Evolutionary conservation across 2,329 filamentous ascomycete species (phyloP).

Genomic region (Trichoderma endophyticum): DNA sequence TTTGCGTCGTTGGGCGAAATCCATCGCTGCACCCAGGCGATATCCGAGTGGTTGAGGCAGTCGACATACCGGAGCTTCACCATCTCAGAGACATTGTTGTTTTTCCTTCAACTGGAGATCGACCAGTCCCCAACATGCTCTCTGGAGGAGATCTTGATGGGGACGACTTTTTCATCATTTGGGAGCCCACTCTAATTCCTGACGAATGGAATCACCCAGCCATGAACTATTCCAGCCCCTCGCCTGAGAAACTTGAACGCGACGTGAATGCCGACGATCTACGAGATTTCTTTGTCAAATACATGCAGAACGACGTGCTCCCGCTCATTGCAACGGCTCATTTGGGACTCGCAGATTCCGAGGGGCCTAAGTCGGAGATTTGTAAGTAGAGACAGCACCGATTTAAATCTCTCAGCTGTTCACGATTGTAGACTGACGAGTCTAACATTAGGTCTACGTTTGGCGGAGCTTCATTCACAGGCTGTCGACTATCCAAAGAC

Average conservation of each 20-base stretch:
- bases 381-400: slow-evolving; percentile 49
- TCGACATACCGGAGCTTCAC: slow-evolving; percentile 67
- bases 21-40: slow-evolving; percentile 93
- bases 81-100: slow-evolving; percentile 85
- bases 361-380: slow-evolving; percentile 63
- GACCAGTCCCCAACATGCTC: slow-evolving; percentile 87
- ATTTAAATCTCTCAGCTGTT: background rate
- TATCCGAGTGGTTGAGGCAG: slow-evolving; percentile 79
- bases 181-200: slow-evolving; percentile 75
- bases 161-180: slow-evolving; percentile 92
- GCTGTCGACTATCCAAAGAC: slow-evolving; percentile 96
- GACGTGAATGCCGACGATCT: slow-evolving; percentile 72
- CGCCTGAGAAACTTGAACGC: slow-evolving; percentile 53
- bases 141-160: slow-evolving; percentile 95
- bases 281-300: slow-evolving; percentile 80
- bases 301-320: slow-evolving; percentile 87
- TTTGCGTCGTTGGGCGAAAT: slow-evolving; percentile 85
- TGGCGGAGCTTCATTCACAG: slow-evolving; percentile 80
- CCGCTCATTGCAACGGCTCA: slow-evolving; percentile 79
- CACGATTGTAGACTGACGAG: background rate
- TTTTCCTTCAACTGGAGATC: slow-evolving; percentile 77
- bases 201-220: slow-evolving; percentile 66
- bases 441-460: slow-evolving; percentile 51
- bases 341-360: slow-evolving; percentile 68
- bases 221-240: slow-evolving; percentile 69